Percentiles rank a stretch among this genome's conserved stretches.
These are phyloP conservation scores for Chimonanthus praecox DNA, from an alignment of 164 flowering plant genomes.

Conservation along the genomic window DNA sequence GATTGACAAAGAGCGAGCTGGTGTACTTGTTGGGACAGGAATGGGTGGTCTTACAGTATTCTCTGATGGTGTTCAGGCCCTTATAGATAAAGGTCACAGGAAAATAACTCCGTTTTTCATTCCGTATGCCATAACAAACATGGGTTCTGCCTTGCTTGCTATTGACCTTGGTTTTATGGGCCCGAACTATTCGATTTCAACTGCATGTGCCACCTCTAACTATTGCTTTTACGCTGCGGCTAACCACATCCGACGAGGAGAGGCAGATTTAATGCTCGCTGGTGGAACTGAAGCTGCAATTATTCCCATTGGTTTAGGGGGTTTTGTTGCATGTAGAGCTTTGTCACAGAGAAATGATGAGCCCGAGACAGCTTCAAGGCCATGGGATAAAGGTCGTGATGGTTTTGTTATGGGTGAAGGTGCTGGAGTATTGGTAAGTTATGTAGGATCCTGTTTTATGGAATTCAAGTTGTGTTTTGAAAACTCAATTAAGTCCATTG, in stretches of 20 bases:
- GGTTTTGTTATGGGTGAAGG: constrained; percentile 99
- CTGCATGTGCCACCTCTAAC: constrained; percentile 96
- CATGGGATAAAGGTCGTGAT: constrained; percentile 90
- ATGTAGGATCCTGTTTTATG: background rate
- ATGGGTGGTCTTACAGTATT: constrained; percentile 97
- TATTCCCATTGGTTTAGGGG: constrained; percentile 84
- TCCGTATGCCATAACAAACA: constrained; percentile 93
- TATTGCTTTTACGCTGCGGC: constrained; percentile 97
- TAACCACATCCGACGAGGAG: constrained; percentile 90
- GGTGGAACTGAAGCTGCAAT: constrained; percentile 98
- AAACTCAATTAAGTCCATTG: background rate
- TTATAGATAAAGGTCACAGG: constrained; percentile 79
- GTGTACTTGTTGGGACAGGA: constrained; percentile 97
- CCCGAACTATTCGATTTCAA: constrained; percentile 89
- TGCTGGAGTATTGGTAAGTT: constrained; percentile 81
- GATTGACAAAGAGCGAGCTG: constrained; percentile 81
- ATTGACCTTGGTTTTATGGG: constrained; percentile 97
- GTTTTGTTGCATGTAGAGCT: constrained; percentile 96
- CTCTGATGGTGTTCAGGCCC: constrained; percentile 79
- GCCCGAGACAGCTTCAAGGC: constrained; percentile 96
- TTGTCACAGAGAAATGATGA: constrained; percentile 97
- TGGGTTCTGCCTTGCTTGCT: constrained; percentile 92
- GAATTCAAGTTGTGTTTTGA: background rate
- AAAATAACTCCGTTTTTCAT: constrained; percentile 93
- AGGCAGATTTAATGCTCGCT: constrained; percentile 94